Base-by-base conservation (phyloP, 305 asterid genomes). In the Fraxinus sp. region DNA sequence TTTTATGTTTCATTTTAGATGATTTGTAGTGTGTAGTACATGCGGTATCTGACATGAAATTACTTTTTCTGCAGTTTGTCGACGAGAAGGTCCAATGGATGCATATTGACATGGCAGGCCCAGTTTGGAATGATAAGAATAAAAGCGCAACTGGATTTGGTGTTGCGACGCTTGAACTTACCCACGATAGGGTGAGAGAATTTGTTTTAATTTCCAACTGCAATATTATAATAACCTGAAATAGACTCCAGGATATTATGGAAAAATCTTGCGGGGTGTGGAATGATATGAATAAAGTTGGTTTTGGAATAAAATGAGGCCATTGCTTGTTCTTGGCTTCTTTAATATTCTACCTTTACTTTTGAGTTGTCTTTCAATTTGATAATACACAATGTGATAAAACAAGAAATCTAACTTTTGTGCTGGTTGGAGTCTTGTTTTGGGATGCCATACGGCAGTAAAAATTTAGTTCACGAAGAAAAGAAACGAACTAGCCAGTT, bases 61-160 rank as follows among this genome's bases (percentile, higher is more conserved):
- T 46, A 1, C 14, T 80, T 39, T n/a, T 4, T 74, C 22, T 80
- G 87, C 90, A 95, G 98, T 96, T 96, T 91, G 98, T 96, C 35
- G 93, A 94, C 37, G 99, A 94, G 90, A 96, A 94, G 88, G 98
- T 94, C 75, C 93, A 92, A 24, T 94, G 99, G 99, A 90, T 96
- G 98, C 99, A 96, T 52, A 94, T 96, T 22, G 99, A 96, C 93
- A 83, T 96, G 84, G 99, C 98, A 41, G 98, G 98, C 16, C 98
- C 98, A 0, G 98, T 96, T 37, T 96, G 98, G 97, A 91, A 85
- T 18, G 94, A 93, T 0, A 92, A 93, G 85, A 94, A 89, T 91
- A 95, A 94, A 83, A 76, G 74, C 1, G 97, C 97, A 0, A 92
- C 99, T 0, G 99, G 99, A 44, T 95, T 95, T 37, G 99, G 96